Base-by-base conservation (phyloP, 805 yeast species). In the Debaryomyces maramus region DNA sequence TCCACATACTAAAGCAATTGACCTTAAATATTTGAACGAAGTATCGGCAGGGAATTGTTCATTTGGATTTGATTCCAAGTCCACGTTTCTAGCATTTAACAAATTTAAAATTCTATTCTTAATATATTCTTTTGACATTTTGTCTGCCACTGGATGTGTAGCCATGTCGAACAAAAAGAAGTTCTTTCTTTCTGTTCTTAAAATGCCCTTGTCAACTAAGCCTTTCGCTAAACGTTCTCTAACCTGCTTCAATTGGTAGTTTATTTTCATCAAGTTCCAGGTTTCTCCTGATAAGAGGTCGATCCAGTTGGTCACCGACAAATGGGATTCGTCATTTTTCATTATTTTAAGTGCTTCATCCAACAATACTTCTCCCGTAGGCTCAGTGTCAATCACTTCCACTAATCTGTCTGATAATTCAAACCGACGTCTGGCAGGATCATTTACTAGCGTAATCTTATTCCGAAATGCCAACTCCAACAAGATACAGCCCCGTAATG, bases 161-260 rank as follows among this genome's bases (percentile, higher is more conserved):
- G 99, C 96, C 97, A 93, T 93, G 63, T 93, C 99, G 54, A 93
- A 93, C 39, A 93, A 70, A 55, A 93, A 80, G 60, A 93, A 93
- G 67, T 88, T 93, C 61, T 90, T 88, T 63, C 95, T 81, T 65
- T 93, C 99, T 6, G 99, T 93, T 68, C 97, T 83, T 56, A 95
- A 75, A 33, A 93, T 83, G 16, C 99, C 98, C 67, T 93, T 93
- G 63, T 93, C 99, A 27, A 95, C 99, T 38, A 93, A 73, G 0
- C 99, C 99, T 65, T 93, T 93, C 40, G 97, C 95, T 48, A 93
- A 73, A 52, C 99, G 77, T 66, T 93, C 99, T 58, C 99, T 81
- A 4, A 93, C 99, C 68, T 93, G 99, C 59, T 93, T 93, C 61
- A 93, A 77, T 67, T 93, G 99, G 69, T 91, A 93, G 56, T 84